A percentile compares a stretch with the other conserved stretches of the same genome.
Conservation (phyloP, 1,139 yeast species). For the Blastobotrys buckinghamii region DNA sequence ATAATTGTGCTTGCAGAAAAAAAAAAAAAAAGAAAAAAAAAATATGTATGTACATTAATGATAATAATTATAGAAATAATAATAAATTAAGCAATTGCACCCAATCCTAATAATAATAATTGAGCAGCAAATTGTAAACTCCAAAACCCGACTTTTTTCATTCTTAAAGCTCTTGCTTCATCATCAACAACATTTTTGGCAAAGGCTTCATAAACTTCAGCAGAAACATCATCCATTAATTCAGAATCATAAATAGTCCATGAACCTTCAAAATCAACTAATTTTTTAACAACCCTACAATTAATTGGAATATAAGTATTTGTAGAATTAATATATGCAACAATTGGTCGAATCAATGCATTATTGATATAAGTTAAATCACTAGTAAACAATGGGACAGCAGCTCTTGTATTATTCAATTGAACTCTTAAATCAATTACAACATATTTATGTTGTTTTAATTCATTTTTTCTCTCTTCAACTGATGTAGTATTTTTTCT, state of each 20-base stretch:
- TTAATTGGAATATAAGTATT: conserved; percentile 85
- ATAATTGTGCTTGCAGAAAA: too few relatives aligned
- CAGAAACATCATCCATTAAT: conserved; percentile 85
- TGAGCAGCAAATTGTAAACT: conserved; percentile 80
- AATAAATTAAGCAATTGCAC: conserved; percentile 43
- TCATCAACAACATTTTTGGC: conserved; percentile 87
- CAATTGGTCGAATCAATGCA: conserved; percentile 90
- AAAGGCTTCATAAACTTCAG: conserved; percentile 86
- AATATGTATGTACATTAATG: neutral
- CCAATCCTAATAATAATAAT: conserved; percentile 72
- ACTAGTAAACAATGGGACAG: conserved; percentile 77
- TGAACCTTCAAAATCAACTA: conserved; percentile 84
- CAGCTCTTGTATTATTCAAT: conserved; percentile 79
- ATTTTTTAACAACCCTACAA: conserved; percentile 74
- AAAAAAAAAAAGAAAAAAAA: neutral
- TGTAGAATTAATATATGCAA: conserved; percentile 86
- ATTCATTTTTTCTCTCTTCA: conserved; percentile 27
- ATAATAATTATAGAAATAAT: neutral
- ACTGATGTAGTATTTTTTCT: conserved; percentile 24
- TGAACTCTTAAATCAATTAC: conserved; percentile 73
- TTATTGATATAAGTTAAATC: conserved; percentile 84
- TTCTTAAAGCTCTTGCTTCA: conserved; percentile 61
- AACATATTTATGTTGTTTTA: conserved; percentile 46
- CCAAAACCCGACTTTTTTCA: conserved; percentile 91
- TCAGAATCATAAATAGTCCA: conserved; percentile 94